A percentile compares a stretch with the other conserved stretches of the same genome.
These are phyloP conservation scores for Ophiognomonia clavigignenti-juglandacearum DNA, from an alignment of 2,329 filamentous ascomycete genomes.

Conservation along the genomic window DNA sequence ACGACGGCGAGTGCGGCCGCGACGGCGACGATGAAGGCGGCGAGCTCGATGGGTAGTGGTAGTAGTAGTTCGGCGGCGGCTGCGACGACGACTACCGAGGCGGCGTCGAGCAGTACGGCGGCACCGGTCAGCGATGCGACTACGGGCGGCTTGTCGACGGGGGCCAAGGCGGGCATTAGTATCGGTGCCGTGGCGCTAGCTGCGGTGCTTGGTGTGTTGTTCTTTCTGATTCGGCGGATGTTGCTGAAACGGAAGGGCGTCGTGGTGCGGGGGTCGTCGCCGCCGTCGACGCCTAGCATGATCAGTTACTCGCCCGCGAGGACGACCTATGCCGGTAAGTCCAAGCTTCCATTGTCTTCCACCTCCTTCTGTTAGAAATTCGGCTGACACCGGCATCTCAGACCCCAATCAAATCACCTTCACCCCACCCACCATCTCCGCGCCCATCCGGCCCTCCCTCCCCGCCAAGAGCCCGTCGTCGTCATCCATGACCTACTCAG, in stretches of 20 bases:
- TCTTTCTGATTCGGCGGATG: not conserved
- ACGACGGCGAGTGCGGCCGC: not conserved
- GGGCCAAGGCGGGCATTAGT: constrained; percentile 18
- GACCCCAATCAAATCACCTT: not conserved
- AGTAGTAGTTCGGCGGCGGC: not conserved
- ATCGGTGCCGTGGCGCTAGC: constrained; percentile 13
- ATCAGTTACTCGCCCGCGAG: not conserved
- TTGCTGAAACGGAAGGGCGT: not conserved
- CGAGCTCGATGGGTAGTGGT: not conserved
- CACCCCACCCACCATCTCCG: not conserved
- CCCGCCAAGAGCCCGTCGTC: not conserved
- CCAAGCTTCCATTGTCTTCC: not conserved
- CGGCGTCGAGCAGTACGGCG: not conserved
- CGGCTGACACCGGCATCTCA: not conserved
- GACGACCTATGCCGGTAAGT: no score
- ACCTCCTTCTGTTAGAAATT: not conserved
- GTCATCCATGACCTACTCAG: no score
- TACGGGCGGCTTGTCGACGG: constrained; percentile 14
- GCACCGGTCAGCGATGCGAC: not conserved
- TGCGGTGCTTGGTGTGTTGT: constrained; percentile 7
- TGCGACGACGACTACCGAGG: not conserved
- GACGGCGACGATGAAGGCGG: not conserved
- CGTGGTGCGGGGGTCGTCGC: constrained; percentile 6
- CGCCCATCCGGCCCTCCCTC: not conserved
- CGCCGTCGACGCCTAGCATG: not conserved